Conservation (phyloP, 306 rosid genomes). For the Nissolia schottii region DNA sequence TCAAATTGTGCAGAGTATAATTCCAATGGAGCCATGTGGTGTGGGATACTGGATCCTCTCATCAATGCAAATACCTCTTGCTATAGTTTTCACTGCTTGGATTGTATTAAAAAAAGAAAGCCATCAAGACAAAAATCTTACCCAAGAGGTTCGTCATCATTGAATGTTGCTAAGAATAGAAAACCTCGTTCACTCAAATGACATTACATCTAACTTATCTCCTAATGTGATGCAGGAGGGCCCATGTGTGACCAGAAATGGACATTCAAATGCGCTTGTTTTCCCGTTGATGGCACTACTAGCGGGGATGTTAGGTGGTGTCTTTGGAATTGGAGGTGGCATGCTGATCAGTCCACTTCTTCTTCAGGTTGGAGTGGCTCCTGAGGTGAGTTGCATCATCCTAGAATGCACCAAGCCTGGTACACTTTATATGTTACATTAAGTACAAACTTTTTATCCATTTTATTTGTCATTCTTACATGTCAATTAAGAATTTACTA, state of each 20-base stretch:
- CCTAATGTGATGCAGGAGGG: constrained; percentile 44
- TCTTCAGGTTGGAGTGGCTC: constrained; percentile 68
- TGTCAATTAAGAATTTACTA: too few species aligned
- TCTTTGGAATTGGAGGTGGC: constrained; percentile 89
- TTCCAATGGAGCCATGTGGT: constrained; percentile 68
- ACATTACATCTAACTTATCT: not conserved
- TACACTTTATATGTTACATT: too few species aligned
- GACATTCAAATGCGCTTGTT: constrained; percentile 42
- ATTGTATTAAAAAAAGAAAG: constrained; percentile 43
- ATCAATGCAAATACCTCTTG: constrained; percentile 61
- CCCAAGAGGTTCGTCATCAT: constrained; percentile 40
- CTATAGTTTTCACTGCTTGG: constrained; percentile 63
- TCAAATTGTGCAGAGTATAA: constrained; percentile 54
- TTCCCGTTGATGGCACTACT: constrained; percentile 67
- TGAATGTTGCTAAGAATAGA: not conserved
- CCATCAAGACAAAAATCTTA: constrained; percentile 34
- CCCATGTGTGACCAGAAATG: constrained; percentile 4
- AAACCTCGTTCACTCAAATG: not conserved
- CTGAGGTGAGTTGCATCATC: constrained; percentile 40
- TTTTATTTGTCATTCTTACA: too few species aligned
- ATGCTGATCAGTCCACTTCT: constrained; percentile 90
- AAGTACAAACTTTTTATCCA: too few species aligned
- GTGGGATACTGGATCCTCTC: constrained; percentile 66
- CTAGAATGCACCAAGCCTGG: not conserved
- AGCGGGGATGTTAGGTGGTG: constrained; percentile 76